Evolutionary conservation across 108 stramenopile genomes (phyloP).

Genomic region (Conticribra guillardii): DNA sequence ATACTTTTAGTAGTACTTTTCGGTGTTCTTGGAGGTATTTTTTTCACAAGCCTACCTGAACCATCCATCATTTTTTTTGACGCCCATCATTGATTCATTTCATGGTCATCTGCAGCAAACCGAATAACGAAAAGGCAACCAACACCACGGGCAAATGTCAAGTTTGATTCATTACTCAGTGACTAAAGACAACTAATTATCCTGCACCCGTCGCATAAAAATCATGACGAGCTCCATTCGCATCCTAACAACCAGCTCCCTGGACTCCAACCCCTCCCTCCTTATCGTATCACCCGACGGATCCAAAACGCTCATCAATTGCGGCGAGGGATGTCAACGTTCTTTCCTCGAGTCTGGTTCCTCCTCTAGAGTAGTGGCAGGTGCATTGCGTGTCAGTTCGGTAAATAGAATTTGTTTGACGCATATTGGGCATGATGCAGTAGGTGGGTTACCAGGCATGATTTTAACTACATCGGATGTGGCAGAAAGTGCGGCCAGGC

Average conservation of each 20-base stretch:
- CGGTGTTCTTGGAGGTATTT: no score
- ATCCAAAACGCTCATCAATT: slow-evolving; percentile 78
- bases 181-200: no score
- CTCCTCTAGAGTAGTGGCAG: slow-evolving; percentile 30
- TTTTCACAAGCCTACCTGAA: no score
- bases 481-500: slow-evolving; percentile 33
- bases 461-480: slow-evolving; percentile 82
- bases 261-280: slow-evolving; percentile 78
- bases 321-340: slow-evolving; percentile 86
- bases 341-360: slow-evolving; percentile 75
- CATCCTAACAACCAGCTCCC: slow-evolving; percentile 64
- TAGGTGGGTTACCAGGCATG: slow-evolving; percentile 86
- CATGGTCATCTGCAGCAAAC: no score
- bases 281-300: slow-evolving; percentile 67
- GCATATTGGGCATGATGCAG: slow-evolving; percentile 62
- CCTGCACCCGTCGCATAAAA: no score
- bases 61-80: no score
- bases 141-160: no score
- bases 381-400: slow-evolving; percentile 56
- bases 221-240: slow-evolving; percentile 74
- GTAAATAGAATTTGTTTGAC: slow-evolving; percentile 77
- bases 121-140: no score
- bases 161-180: no score
- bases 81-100: no score
- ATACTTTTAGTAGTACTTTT: no score